Conservation (phyloP, 1,284 basidiomycete species). For the Trichosporon coremiiforme region DNA sequence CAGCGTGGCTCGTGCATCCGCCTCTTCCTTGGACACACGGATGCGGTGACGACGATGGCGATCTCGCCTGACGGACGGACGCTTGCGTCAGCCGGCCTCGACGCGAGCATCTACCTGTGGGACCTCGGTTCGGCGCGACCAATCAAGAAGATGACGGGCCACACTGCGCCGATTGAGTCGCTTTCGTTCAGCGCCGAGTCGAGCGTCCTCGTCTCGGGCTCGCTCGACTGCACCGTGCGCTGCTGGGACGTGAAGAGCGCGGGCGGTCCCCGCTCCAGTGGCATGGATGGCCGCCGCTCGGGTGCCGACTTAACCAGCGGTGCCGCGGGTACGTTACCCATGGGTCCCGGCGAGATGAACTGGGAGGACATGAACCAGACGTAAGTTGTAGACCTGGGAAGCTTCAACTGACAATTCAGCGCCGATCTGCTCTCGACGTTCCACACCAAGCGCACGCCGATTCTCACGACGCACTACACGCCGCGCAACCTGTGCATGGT, state of each 20-base stretch:
- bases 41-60: conserved; percentile 80
- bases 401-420: conserved; percentile 58
- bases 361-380: conserved; percentile 46
- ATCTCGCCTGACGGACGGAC: conserved; percentile 92
- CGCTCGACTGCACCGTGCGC: conserved; percentile 89
- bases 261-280: conserved; percentile 62
- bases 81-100: conserved; percentile 89
- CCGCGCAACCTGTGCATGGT: conserved; percentile 90
- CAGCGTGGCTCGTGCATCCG: conserved; percentile 91
- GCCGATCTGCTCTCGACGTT: conserved; percentile 88
- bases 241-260: conserved; percentile 92
- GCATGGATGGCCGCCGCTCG: conserved; percentile 17
- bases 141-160: conserved; percentile 96
- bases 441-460: conserved; percentile 91
- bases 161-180: conserved; percentile 83
- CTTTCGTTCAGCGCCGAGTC: conserved; percentile 92
- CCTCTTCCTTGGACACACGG: conserved; percentile 94
- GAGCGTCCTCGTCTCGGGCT: conserved; percentile 81
- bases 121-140: conserved; percentile 88
- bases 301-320: conserved; percentile 4
- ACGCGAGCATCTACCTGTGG: conserved; percentile 92
- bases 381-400: conserved; percentile 36
- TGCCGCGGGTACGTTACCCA: conserved; percentile 38
- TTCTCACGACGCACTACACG: conserved; percentile 90
- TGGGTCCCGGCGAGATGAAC: conserved; percentile 40